These are phyloP conservation scores for Babjeviella inositovora DNA, from an alignment of 805 yeast species.

Conservation along the genomic window DNA sequence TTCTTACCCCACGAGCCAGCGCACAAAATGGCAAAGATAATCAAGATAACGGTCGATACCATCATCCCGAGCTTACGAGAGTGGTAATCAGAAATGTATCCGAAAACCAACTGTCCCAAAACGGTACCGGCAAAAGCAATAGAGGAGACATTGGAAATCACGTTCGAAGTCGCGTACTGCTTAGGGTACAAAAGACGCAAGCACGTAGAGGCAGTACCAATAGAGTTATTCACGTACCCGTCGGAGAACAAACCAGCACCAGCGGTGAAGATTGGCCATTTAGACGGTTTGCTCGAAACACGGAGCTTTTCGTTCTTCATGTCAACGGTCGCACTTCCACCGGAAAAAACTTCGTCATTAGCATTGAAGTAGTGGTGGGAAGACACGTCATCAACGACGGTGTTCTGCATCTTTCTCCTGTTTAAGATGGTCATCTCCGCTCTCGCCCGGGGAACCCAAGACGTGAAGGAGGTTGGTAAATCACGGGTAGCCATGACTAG, in stretches of 20 bases:
- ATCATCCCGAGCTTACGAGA: conserved; percentile 80
- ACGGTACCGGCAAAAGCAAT: conserved; percentile 90
- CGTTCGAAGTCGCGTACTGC: conserved; percentile 44
- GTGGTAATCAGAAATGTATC: conserved; percentile 63
- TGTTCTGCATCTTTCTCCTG: conserved; percentile 6
- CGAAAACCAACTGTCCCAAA: conserved; percentile 71
- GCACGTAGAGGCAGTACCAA: conserved; percentile 63
- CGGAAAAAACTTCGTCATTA: conserved; percentile 4
- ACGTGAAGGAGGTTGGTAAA: conserved; percentile 24
- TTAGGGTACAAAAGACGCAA: conserved; percentile 48
- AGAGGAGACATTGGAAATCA: conserved; percentile 68
- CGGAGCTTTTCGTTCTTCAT: conserved; percentile 7
- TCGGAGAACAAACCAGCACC: conserved; percentile 93
- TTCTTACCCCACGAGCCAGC: conserved; percentile 78
- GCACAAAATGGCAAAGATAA: conserved; percentile 62
- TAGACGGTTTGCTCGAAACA: too few relatives aligned
- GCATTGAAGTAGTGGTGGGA: too few relatives aligned
- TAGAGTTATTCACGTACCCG: conserved; percentile 82
- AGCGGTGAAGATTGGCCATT: conserved; percentile 67
- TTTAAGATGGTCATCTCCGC: conserved; percentile 25
- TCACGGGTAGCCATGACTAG: conserved; percentile 28
- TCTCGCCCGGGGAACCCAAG: conserved; percentile 22
- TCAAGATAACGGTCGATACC: conserved; percentile 57
- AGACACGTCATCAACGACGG: conserved; percentile 5
- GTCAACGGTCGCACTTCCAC: conserved; percentile 10